Percentiles rank a stretch among this genome's conserved stretches.
These are phyloP conservation scores for Diplocarpon mali DNA, from an alignment of 2,329 filamentous ascomycete species.

Conservation along the genomic window DNA sequence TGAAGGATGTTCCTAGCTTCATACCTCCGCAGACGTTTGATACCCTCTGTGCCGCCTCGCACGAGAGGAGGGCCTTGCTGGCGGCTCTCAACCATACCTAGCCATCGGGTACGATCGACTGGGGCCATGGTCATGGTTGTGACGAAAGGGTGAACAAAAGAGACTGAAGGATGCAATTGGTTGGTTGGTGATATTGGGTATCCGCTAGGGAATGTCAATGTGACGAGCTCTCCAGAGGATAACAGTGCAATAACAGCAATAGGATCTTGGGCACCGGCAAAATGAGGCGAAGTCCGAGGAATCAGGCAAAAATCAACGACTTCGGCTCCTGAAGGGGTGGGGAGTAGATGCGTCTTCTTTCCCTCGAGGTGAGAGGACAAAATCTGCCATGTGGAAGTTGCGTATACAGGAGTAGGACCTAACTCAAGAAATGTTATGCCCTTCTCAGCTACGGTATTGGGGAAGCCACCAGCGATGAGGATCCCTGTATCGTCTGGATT, in stretches of 20 bases:
- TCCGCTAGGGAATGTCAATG: conserved; percentile 84
- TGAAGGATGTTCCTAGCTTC: conserved; percentile 78
- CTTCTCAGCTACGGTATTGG: conserved; percentile 54
- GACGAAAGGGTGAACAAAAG: conserved; percentile 84
- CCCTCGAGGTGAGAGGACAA: conserved; percentile 68
- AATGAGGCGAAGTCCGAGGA: conserved; percentile 74
- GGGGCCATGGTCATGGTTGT: conserved; percentile 60
- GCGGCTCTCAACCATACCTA: conserved; percentile 79
- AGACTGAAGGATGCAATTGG: conserved; percentile 77
- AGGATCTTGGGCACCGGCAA: conserved; percentile 78
- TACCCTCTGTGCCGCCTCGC: conserved; percentile 65
- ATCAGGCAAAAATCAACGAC: conserved; percentile 74
- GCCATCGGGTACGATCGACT: conserved; percentile 71
- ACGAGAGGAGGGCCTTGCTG: conserved; percentile 68
- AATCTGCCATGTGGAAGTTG: conserved; percentile 81
- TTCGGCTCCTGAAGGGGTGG: conserved; percentile 66
- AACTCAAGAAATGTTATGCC: conserved; percentile 84
- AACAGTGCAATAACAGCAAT: conserved; percentile 72
- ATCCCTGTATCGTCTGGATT: conserved; percentile 91
- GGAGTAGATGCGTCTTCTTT: conserved; percentile 61
- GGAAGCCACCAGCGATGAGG: conserved; percentile 71
- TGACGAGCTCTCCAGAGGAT: conserved; percentile 78
- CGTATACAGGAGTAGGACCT: conserved; percentile 78
- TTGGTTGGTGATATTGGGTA: conserved; percentile 87
- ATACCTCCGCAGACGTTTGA: conserved; percentile 60